phyloP scores from a whole-genome alignment of 257 asterid genomes.

The Vinca minor region DNA sequence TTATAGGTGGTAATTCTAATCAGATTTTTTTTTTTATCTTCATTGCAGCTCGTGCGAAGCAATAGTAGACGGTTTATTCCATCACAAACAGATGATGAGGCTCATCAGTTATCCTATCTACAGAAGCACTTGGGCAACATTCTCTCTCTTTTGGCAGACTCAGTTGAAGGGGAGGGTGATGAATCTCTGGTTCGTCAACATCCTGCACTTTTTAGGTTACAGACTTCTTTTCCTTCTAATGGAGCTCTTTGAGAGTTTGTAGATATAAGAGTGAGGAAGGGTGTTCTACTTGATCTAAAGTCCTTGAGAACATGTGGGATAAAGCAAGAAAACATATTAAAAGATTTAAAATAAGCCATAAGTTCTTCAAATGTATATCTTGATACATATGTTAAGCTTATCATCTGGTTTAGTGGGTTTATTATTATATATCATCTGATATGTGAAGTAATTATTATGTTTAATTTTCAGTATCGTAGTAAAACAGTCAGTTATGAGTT shows the following conservation, averaged over 20 bases:
- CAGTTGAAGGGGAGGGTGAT: slow-evolving; percentile 67
- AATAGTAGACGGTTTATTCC: slow-evolving; percentile 88
- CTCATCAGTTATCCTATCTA: slow-evolving; percentile 90
- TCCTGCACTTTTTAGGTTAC: not conserved
- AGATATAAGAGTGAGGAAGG: not conserved
- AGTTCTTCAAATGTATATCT: not conserved
- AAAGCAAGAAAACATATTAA: not conserved
- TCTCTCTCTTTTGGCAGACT: slow-evolving; percentile 80
- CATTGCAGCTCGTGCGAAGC: slow-evolving; percentile 84
- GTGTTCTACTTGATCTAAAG: not conserved
- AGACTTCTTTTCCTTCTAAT: no score
- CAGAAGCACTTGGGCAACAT: slow-evolving; percentile 81
- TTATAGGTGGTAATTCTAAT: not conserved
- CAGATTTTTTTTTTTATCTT: not conserved
- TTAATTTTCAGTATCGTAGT: no score
- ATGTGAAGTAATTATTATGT: no score
- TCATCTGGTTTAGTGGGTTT: no score
- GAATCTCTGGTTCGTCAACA: slow-evolving; percentile 58
- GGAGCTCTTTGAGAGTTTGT: no score
- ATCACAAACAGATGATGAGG: slow-evolving; percentile 89
- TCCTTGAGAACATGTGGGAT: no score
- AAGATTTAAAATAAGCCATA: not conserved
- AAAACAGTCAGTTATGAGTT: no score
- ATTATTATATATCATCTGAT: no score
- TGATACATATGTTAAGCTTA: not conserved